phyloP scores from a whole-genome alignment of 371 early-diverging fungal species.

The Furculomyces boomerangus region DNA sequence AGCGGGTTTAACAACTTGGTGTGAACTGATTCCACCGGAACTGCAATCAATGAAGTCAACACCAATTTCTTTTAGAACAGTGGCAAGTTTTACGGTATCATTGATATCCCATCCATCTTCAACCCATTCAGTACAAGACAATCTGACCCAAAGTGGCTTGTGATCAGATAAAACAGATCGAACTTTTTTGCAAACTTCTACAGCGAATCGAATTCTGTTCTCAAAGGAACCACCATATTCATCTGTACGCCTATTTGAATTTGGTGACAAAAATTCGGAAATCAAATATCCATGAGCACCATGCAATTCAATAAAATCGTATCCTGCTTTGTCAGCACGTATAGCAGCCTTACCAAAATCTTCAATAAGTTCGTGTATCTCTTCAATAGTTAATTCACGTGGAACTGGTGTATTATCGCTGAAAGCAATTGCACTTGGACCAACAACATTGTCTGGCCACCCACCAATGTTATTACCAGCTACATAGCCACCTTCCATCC shows the following conservation, averaged over 20 bases:
- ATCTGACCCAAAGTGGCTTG: slow-evolving; percentile 62
- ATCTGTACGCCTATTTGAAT: slow-evolving; percentile 68
- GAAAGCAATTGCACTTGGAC: slow-evolving; percentile 39
- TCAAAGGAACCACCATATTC: slow-evolving; percentile 61
- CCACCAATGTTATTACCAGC: slow-evolving; percentile 35
- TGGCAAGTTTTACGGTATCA: slow-evolving; percentile 39
- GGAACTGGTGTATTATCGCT: slow-evolving; percentile 31
- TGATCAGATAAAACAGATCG: slow-evolving; percentile 50
- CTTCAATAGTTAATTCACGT: slow-evolving; percentile 33
- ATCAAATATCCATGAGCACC: slow-evolving; percentile 64
- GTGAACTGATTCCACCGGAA: slow-evolving; percentile 36
- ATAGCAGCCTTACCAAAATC: slow-evolving; percentile 51
- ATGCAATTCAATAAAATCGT: slow-evolving; percentile 78
- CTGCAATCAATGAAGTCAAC: slow-evolving; percentile 62
- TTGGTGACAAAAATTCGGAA: slow-evolving; percentile 57
- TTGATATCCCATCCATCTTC: slow-evolving; percentile 41
- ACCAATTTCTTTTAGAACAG: slow-evolving; percentile 34
- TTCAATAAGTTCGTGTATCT: slow-evolving; percentile 35
- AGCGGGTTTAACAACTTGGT: slow-evolving; percentile 27
- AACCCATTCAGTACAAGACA: slow-evolving; percentile 54
- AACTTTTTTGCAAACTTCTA: slow-evolving; percentile 41
- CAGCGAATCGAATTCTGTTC: slow-evolving; percentile 47
- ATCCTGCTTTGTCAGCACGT: slow-evolving; percentile 55
- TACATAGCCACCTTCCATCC: slow-evolving; percentile 11
- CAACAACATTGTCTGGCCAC: slow-evolving; percentile 58